A percentile compares a stretch with the other conserved stretches of the same genome.
phyloP scores from a whole-genome alignment of 441 rosid genomes.

The Gossypium lobatum region DNA sequence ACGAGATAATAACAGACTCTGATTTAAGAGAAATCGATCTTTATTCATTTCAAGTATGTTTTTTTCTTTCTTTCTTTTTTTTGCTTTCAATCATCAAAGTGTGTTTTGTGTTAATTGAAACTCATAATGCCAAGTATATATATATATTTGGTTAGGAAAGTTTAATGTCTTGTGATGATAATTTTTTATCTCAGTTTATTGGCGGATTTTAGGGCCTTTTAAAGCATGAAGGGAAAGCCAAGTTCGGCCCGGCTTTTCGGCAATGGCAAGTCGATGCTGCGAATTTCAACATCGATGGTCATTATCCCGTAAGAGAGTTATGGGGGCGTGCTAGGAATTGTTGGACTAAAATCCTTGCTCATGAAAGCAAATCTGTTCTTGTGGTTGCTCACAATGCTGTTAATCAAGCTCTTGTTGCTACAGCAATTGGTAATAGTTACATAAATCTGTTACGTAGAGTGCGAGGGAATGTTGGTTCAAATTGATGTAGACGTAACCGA shows the following conservation, averaged over 20 bases:
- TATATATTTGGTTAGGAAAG: conserved; percentile 8
- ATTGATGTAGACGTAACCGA: no score
- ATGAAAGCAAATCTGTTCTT: conserved; percentile 74
- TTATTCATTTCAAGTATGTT: conserved; percentile 70
- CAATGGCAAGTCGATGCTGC: conserved; percentile 82
- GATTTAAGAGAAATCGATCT: conserved; percentile 89
- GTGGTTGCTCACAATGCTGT: conserved; percentile 97
- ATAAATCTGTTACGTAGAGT: no score
- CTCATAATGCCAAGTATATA: not conserved
- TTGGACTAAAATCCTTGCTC: conserved; percentile 62
- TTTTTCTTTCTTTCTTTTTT: not conserved
- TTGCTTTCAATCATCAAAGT: not conserved
- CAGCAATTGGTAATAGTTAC: conserved; percentile 56
- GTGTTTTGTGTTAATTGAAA: not conserved
- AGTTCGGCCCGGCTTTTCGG: conserved; percentile 63
- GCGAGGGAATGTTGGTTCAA: no score
- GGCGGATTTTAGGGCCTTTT: conserved; percentile 58
- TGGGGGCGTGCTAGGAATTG: conserved; percentile 75
- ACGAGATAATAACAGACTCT: conserved; percentile 50
- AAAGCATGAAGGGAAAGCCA: conserved; percentile 73
- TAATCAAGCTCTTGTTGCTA: conserved; percentile 83
- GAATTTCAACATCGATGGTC: conserved; percentile 77
- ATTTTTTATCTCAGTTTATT: conserved; percentile 16
- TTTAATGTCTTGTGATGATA: conserved; percentile 6
- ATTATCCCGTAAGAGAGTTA: conserved; percentile 78